A percentile compares a stretch with the other conserved stretches of the same genome.
These are phyloP conservation scores for Candida krabiensis DNA, from an alignment of 805 yeast genomes.

Conservation along the genomic window DNA sequence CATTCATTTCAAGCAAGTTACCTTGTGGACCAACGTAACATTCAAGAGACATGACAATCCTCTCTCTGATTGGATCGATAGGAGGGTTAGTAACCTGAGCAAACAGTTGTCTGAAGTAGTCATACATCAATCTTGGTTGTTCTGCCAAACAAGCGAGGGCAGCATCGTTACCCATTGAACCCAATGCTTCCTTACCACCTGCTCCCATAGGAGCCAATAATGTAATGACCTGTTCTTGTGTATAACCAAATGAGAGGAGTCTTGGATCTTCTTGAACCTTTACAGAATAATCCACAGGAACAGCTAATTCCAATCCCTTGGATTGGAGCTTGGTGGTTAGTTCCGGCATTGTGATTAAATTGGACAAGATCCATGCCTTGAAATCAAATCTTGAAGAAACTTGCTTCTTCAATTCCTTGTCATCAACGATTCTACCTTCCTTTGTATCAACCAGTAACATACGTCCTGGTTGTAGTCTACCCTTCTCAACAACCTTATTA, in stretches of 20 bases:
- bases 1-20: conserved; percentile 87
- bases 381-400: conserved; percentile 86
- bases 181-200: conserved; percentile 90
- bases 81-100: conserved; percentile 99
- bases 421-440: conserved; percentile 91
- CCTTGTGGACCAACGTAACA: conserved; percentile 99
- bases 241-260: conserved; percentile 84
- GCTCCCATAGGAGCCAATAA: conserved; percentile 91
- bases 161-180: conserved; percentile 98
- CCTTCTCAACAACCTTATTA: conserved; percentile 80
- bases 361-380: conserved; percentile 89
- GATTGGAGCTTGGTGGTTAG: conserved; percentile 57
- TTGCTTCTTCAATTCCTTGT: conserved; percentile 76
- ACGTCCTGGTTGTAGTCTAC: conserved; percentile 93
- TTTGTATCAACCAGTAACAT: conserved; percentile 93
- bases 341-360: conserved; percentile 81
- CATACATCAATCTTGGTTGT: conserved; percentile 87
- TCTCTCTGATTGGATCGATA: conserved; percentile 96
- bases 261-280: conserved; percentile 80
- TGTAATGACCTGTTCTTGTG: conserved; percentile 86
- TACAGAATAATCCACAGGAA: conserved; percentile 30
- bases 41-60: conserved; percentile 94
- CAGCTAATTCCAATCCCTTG: conserved; percentile 32
- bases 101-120: conserved; percentile 92
- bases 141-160: conserved; percentile 93